These are phyloP conservation scores for Pseudozyma sp. DNA, from an alignment of 1,284 basidiomycete genomes.

Conservation along the genomic window DNA sequence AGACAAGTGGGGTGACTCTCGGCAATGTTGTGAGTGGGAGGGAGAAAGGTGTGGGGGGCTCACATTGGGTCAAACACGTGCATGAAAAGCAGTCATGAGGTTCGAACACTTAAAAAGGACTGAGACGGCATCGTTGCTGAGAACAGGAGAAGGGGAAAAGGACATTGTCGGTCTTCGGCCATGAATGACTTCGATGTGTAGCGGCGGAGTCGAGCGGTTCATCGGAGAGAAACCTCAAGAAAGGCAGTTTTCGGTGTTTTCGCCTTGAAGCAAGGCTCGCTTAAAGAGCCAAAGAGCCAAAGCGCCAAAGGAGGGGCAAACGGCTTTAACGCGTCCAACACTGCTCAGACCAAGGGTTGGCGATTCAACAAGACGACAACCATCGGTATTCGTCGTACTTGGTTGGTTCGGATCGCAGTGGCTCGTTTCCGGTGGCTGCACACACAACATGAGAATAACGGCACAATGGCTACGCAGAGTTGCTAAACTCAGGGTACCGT, in stretches of 20 bases:
- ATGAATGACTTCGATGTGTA: background rate
- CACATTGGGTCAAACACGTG: constrained; percentile 1
- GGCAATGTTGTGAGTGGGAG: constrained; percentile 6
- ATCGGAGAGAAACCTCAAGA: constrained; percentile 1
- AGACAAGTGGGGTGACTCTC: background rate
- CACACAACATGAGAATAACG: no score
- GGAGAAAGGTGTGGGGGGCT: no score
- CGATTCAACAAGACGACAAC: background rate
- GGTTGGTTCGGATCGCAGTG: no score
- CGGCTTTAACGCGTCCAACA: no score
- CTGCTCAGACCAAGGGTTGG: no score
- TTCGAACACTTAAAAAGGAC: background rate
- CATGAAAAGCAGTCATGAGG: constrained; percentile 25
- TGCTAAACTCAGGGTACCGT: no score
- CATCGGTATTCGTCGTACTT: background rate
- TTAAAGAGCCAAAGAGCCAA: no score
- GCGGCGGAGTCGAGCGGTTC: background rate
- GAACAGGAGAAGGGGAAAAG: background rate
- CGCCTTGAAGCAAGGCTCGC: constrained; percentile 8
- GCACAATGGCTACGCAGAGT: no score
- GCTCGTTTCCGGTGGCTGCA: no score
- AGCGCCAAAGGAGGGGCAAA: background rate
- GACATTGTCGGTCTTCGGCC: constrained; percentile 4
- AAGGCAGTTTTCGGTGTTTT: constrained; percentile 7
- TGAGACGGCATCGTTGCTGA: background rate